phyloP scores from a whole-genome alignment of 2,329 filamentous ascomycete genomes.

The Mycosphaerelloides madeirae region DNA sequence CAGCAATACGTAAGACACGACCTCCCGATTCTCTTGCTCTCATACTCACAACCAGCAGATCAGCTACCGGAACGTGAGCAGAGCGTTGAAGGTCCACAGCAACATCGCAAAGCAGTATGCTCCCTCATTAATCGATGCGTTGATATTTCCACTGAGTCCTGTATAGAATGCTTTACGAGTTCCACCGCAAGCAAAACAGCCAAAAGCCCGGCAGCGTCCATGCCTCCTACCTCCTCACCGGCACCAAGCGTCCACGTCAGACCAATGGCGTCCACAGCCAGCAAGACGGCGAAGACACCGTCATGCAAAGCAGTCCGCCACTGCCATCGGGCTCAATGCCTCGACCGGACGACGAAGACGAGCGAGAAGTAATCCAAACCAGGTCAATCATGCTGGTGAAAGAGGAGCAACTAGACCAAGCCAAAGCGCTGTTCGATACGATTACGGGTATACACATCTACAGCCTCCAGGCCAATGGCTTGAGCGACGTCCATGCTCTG shows the following conservation, averaged over 20 bases:
- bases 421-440: conserved; percentile 63
- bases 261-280: conserved; percentile 40
- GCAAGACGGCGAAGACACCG: conserved; percentile 58
- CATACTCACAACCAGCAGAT: conserved; percentile 50
- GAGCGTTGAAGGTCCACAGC: conserved; percentile 76
- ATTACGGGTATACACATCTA: conserved; percentile 81
- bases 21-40: conserved; percentile 26
- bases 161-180: conserved; percentile 77
- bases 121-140: conserved; percentile 10
- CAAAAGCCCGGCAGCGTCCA: conserved; percentile 71
- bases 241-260: conserved; percentile 50
- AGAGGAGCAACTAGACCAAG: conserved; percentile 35
- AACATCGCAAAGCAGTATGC: conserved; percentile 85
- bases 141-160: conserved; percentile 23
- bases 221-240: conserved; percentile 86
- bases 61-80: conserved; percentile 79
- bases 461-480: conserved; percentile 67
- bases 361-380: conserved; percentile 48
- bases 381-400: conserved; percentile 27
- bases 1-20: conserved; percentile 59
- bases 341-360: conserved; percentile 39
- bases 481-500: conserved; percentile 64
- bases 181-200: conserved; percentile 70
- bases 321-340: conserved; percentile 62
- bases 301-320: conserved; percentile 62